Evolutionary conservation across 345 rosid species (phyloP).

Genomic region (Aquilaria sinensis): DNA sequence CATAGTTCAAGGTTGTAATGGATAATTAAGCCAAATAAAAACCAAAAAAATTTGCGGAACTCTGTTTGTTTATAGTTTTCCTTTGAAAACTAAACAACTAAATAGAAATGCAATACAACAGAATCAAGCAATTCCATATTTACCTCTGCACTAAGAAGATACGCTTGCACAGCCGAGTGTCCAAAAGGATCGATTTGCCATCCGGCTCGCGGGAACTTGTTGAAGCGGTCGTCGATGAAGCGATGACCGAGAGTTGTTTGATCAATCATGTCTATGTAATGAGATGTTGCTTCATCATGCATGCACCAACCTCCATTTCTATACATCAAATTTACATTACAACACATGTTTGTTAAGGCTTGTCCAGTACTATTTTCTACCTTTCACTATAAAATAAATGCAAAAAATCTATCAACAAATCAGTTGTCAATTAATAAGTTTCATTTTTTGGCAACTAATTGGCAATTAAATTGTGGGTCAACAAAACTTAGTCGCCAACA

Average conservation of each 20-base stretch:
- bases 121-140: neutral
- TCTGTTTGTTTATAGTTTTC: too few species aligned
- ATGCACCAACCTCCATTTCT: constrained; percentile 89
- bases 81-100: neutral
- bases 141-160: constrained; percentile 73
- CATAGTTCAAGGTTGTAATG: too few species aligned
- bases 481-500: too few species aligned
- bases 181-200: constrained; percentile 94
- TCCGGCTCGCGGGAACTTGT: constrained; percentile 63
- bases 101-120: neutral
- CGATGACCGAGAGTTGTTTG: constrained; percentile 69
- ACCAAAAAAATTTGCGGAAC: constrained; percentile 1
- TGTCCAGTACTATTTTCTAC: too few species aligned
- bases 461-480: too few species aligned
- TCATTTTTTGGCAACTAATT: too few species aligned
- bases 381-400: too few species aligned
- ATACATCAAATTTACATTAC: constrained; percentile 12
- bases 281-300: constrained; percentile 74
- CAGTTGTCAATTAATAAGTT: neutral
- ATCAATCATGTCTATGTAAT: constrained; percentile 81
- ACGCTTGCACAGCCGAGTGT: constrained; percentile 78
- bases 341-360: neutral
- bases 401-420: neutral
- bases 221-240: constrained; percentile 47
- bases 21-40: constrained; percentile 5